Percentiles rank a stretch among this genome's conserved stretches.
These are phyloP conservation scores for Metschnikowia chrysomelidarum DNA, from an alignment of 805 yeast species.

Conservation along the genomic window DNA sequence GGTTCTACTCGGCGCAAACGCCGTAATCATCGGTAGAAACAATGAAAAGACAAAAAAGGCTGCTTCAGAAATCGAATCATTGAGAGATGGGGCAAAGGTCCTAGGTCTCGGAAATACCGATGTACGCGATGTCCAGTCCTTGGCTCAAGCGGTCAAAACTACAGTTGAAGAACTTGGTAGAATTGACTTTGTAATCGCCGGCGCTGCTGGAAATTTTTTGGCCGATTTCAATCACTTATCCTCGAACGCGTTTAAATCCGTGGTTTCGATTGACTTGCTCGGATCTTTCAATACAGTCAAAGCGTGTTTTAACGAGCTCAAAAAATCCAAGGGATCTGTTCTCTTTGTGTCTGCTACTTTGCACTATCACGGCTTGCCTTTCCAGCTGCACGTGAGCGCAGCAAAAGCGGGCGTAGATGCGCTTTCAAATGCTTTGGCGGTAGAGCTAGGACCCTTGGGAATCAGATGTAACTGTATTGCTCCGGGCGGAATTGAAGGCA, in stretches of 20 bases:
- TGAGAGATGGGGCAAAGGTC: slow-evolving; percentile 63
- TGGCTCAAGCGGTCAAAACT: slow-evolving; percentile 59
- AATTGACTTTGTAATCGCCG: slow-evolving; percentile 86
- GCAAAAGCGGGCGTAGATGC: slow-evolving; percentile 97
- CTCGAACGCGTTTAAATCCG: slow-evolving; percentile 85
- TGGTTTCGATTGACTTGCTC: slow-evolving; percentile 78
- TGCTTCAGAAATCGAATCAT: slow-evolving; percentile 59
- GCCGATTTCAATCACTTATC: slow-evolving; percentile 76
- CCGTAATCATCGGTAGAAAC: slow-evolving; percentile 82
- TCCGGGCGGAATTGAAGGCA: slow-evolving; percentile 85
- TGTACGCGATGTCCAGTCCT: slow-evolving; percentile 66
- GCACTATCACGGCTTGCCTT: slow-evolving; percentile 85
- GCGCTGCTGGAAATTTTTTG: slow-evolving; percentile 94
- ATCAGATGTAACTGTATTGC: slow-evolving; percentile 82
- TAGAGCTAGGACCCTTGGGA: slow-evolving; percentile 89
- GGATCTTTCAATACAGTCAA: slow-evolving; percentile 90
- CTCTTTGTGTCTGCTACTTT: slow-evolving; percentile 85
- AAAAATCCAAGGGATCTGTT: slow-evolving; percentile 64
- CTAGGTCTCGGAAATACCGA: slow-evolving; percentile 72
- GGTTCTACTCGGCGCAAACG: slow-evolving; percentile 80
- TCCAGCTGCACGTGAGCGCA: slow-evolving; percentile 88
- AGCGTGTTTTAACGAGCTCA: slow-evolving; percentile 68
- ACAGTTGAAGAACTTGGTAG: slow-evolving; percentile 71
- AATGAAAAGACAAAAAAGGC: slow-evolving; percentile 60
- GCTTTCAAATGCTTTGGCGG: slow-evolving; percentile 76